Evolutionary conservation across 2,329 filamentous ascomycete genomes (phyloP), one percentile per base, ranked within the genome.

Genomic region (Aspergillus persii): DNA sequence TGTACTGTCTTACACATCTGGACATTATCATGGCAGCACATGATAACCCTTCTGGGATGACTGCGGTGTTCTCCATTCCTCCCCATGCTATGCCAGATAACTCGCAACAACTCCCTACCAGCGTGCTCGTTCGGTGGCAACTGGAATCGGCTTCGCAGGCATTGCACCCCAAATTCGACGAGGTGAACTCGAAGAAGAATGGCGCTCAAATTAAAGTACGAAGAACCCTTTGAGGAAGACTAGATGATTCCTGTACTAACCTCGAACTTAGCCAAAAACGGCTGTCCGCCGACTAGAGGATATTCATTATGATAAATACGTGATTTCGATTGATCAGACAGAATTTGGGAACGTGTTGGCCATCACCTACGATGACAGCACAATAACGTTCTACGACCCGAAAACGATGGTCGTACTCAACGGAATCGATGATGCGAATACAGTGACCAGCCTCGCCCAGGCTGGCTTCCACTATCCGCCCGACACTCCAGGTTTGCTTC

Each of bases 121-220:
- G 88, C 65, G 84, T 93, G 46, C 81, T 98, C 62, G 88, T 92
- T 63, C 85, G 89, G 62, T 98, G 94, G 94, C 89, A 95, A 66
- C 73, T 94, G 8, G 81, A 84, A 33, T 86, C 90, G 33, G 82
- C 85, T 51, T 77, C 83, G n/a, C 86, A 89, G 63, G 81, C 78
- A 8, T 77, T 96, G 7, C 90, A 95, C 70, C 78, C 88, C 2
- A 89, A 89, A 11, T 94, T 96, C 71, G 89, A 92, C 64, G 89
- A 93, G 66, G 81, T 95, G 29, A 85, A 86, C 7, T 81, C 83
- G 48, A 85, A 89, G 66, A 86, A 86, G 68, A 86, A 85, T 68
- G 85, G 81, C 60, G 73, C 74, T 50, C 69, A 77, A 62, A 46
- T 70, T 31, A 74, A 76, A 67, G 72, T 78, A 74, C 30, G 58